Evolutionary conservation across 1,284 basidiomycete species (phyloP).

Genomic region (Ceratobasidium sp.): DNA sequence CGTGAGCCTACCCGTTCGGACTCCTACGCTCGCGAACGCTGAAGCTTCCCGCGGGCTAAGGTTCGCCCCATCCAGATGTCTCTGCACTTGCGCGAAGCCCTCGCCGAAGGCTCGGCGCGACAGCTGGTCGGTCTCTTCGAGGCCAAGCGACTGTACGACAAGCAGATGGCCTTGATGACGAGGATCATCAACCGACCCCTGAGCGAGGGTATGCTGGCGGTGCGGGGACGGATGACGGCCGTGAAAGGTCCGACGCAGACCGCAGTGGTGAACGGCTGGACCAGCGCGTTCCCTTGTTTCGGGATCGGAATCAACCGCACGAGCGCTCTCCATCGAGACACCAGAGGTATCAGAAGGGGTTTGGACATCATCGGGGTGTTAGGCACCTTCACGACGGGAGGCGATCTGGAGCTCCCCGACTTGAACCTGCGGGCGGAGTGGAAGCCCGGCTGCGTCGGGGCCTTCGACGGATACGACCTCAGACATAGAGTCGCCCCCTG

Average conservation of each 20-base stretch:
- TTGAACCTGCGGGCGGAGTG: constrained; percentile 9
- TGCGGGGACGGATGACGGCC: constrained; percentile 1
- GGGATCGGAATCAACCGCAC: constrained; percentile 20
- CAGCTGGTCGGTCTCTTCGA: constrained; percentile 5
- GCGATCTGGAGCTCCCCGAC: constrained; percentile 3
- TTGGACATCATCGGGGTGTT: constrained; percentile 31
- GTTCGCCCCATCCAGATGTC: constrained; percentile 5
- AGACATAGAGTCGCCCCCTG: too few species aligned
- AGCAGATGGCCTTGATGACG: neutral
- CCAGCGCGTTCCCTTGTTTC: constrained; percentile 28
- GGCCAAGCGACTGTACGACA: constrained; percentile 21
- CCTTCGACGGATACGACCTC: constrained; percentile 61
- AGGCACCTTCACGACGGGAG: constrained; percentile 2
- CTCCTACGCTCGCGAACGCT: neutral
- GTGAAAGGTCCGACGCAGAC: constrained; percentile 3
- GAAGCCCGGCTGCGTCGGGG: constrained; percentile 5
- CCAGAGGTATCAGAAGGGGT: constrained; percentile 6
- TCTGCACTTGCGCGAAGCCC: constrained; percentile 4
- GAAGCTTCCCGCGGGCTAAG: neutral
- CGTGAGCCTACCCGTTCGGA: neutral
- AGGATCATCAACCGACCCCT: constrained; percentile 10
- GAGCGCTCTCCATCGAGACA: constrained; percentile 7
- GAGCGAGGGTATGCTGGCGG: neutral
- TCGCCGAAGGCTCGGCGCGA: neutral
- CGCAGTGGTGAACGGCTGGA: constrained; percentile 6